phyloP scores from a whole-genome alignment of 129 eudicot genomes.

The Lonicera japonica region DNA sequence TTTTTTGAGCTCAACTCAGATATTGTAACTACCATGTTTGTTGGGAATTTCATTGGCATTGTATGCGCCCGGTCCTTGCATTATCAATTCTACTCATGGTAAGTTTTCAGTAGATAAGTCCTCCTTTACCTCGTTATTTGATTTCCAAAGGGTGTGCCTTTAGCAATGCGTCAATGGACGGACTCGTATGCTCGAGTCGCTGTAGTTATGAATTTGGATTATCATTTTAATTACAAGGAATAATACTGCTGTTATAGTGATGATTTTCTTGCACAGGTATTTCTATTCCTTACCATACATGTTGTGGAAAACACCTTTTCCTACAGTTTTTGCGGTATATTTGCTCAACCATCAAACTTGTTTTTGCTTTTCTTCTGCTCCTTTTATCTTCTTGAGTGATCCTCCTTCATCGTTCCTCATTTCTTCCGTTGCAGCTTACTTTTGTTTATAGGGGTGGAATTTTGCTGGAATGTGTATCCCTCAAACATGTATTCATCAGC shows the following conservation, averaged over 20 bases:
- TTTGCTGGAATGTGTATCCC: constrained; percentile 85
- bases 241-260: neutral
- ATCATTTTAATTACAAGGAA: constrained; percentile 1
- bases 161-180: too few relatives aligned
- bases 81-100: constrained; percentile 97
- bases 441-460: constrained; percentile 63
- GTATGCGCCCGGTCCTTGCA: constrained; percentile 93
- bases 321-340: constrained; percentile 58
- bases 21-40: constrained; percentile 67
- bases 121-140: neutral
- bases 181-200: neutral
- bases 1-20: constrained; percentile 28
- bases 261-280: constrained; percentile 50
- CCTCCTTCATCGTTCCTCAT: neutral
- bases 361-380: neutral
- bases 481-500: constrained; percentile 57
- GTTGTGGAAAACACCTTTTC: constrained; percentile 82
- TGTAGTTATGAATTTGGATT: neutral
- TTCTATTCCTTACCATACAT: constrained; percentile 82
- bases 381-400: neutral
- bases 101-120: constrained; percentile 13
- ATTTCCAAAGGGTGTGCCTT: too few relatives aligned
- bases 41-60: constrained; percentile 89
- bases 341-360: constrained; percentile 4
- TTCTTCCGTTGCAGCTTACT: constrained; percentile 43